A percentile compares a stretch with the other conserved stretches of the same genome.
Conservation (phyloP, 2,329 filamentous ascomycete genomes). For the Xenosphaeropsis pyriputrescens region DNA sequence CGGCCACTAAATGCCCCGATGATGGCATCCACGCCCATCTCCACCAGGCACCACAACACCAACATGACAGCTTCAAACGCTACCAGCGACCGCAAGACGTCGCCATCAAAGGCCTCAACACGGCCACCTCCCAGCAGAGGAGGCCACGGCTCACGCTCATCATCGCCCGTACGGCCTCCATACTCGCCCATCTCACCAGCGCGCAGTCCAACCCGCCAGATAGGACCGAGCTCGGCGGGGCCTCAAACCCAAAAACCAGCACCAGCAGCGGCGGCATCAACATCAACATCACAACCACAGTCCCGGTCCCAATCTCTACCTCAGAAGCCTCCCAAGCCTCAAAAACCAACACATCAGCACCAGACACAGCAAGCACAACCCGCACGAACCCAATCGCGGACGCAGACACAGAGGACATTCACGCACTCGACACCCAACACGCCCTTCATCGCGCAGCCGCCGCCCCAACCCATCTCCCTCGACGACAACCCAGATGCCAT, state of each 20-base stretch:
- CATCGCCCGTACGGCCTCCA: constrained; percentile 13
- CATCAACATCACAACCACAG: neutral
- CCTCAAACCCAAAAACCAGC: no score
- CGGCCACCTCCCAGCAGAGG: no score
- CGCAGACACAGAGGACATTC: constrained; percentile 16
- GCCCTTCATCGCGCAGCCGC: constrained; percentile 22
- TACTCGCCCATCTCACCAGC: constrained; percentile 18
- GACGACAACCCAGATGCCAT: constrained; percentile 70
- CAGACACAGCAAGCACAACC: neutral
- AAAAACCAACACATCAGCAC: neutral
- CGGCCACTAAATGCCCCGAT: no score
- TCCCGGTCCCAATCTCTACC: neutral
- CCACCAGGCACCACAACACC: no score
- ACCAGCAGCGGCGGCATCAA: no score
- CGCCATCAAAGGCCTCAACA: no score
- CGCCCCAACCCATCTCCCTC: constrained; percentile 37
- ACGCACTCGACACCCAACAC: constrained; percentile 30
- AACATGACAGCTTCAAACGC: no score
- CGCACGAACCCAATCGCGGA: neutral
- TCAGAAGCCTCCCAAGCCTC: no score
- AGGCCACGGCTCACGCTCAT: constrained; percentile 6
- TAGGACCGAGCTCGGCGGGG: constrained; percentile 2
- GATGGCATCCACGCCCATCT: no score
- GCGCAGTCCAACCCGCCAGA: constrained; percentile 7
- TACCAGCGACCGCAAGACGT: no score